These are phyloP conservation scores for Piloderma croceum DNA, from an alignment of 768 basidiomycete species.

Conservation along the genomic window DNA sequence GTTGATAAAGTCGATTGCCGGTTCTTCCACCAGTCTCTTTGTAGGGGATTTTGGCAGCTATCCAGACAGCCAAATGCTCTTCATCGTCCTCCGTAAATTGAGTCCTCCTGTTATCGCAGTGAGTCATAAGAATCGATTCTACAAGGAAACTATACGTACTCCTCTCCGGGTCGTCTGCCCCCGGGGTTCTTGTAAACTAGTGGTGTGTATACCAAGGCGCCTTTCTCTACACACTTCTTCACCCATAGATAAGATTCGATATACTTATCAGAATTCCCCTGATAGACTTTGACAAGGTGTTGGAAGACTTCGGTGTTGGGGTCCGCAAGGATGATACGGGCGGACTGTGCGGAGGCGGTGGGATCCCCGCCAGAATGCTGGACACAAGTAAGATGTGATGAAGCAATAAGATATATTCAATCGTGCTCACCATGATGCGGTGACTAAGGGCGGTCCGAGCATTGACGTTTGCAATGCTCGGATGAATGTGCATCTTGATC, in stretches of 20 bases:
- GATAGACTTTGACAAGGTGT: constrained; percentile 66
- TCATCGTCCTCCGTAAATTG: constrained; percentile 78
- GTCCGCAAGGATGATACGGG: constrained; percentile 74
- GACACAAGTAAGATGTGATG: constrained; percentile 1
- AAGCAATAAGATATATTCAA: constrained; percentile 6
- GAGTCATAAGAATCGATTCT: not conserved
- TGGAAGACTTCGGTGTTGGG: constrained; percentile 73
- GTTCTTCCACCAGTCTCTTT: constrained; percentile 79
- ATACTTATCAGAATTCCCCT: constrained; percentile 64
- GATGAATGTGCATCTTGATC: constrained; percentile 75
- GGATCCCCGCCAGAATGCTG: constrained; percentile 83
- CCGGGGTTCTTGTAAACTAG: constrained; percentile 82
- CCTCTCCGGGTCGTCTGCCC: constrained; percentile 74
- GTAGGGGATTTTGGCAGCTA: constrained; percentile 77
- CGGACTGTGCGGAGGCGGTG: constrained; percentile 60
- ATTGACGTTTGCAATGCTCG: constrained; percentile 75
- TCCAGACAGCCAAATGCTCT: constrained; percentile 68
- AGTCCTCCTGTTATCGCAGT: constrained; percentile 47
- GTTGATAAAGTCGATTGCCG: constrained; percentile 78
- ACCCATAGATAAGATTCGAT: constrained; percentile 82
- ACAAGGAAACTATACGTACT: constrained; percentile 40
- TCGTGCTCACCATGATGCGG: constrained; percentile 57
- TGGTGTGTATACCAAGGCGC: constrained; percentile 61
- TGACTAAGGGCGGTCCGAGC: constrained; percentile 60
- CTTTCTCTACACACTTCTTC: constrained; percentile 73